Evolutionary conservation across 129 eudicot genomes (phyloP).

Genomic region (Escallonia herrerae): DNA sequence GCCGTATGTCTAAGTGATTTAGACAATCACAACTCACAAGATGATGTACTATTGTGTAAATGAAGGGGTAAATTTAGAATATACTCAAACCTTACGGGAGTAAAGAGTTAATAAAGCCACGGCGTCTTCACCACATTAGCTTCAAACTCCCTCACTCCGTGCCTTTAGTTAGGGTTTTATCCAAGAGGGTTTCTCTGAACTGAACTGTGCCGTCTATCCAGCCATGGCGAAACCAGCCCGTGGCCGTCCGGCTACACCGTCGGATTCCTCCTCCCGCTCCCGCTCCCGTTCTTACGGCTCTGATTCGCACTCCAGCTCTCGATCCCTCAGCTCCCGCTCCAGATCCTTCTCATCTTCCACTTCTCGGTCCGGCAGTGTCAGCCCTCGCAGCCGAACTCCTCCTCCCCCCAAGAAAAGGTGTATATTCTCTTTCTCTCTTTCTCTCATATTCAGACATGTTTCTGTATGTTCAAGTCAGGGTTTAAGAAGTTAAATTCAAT

Average conservation of each 20-base stretch:
- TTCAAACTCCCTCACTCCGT: not conserved
- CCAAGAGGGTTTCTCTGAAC: constrained; percentile 3
- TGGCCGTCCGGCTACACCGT: constrained; percentile 46
- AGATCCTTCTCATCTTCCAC: constrained; percentile 52
- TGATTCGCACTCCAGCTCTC: constrained; percentile 27
- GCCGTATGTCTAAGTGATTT: too few relatives aligned
- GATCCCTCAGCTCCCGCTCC: constrained; percentile 49
- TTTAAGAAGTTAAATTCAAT: too few relatives aligned
- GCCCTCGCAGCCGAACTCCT: constrained; percentile 67
- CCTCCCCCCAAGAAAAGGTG: constrained; percentile 44
- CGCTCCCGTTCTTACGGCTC: constrained; percentile 40
- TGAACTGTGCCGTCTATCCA: not conserved
- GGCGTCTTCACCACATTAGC: too few relatives aligned
- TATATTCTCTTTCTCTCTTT: not conserved
- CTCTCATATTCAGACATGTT: not conserved
- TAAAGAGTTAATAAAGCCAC: too few relatives aligned
- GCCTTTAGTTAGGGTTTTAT: constrained; percentile 42
- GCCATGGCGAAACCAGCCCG: constrained; percentile 80
- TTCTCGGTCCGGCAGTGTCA: constrained; percentile 50
- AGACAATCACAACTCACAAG: too few relatives aligned
- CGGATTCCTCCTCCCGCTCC: constrained; percentile 34
- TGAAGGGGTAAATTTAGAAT: too few relatives aligned
- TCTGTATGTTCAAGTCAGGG: not conserved
- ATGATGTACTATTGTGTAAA: too few relatives aligned
- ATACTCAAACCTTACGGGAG: too few relatives aligned